Conservation (phyloP, 2,329 filamentous ascomycete species). For the Ambrosiella xylebori region DNA sequence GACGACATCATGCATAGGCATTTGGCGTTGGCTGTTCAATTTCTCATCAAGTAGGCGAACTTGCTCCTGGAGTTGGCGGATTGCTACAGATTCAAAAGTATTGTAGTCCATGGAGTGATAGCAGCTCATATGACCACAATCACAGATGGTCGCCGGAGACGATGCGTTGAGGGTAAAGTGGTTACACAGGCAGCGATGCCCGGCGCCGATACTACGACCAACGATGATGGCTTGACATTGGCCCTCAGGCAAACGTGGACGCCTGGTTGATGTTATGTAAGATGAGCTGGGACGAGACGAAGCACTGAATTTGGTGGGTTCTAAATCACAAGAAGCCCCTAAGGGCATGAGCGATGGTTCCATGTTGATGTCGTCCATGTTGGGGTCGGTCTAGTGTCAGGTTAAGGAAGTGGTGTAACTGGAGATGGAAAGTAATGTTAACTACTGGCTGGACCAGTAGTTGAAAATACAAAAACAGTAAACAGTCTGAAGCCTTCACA, state of each 20-base stretch:
- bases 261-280: constrained; percentile 15
- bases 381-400: not conserved
- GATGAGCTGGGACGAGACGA: constrained; percentile 13
- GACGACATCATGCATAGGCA: constrained; percentile 24
- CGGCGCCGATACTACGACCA: constrained; percentile 34
- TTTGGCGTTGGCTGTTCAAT: constrained; percentile 22
- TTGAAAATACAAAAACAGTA: too few species aligned
- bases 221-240: constrained; percentile 43
- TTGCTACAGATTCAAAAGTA: constrained; percentile 27
- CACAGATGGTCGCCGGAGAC: constrained; percentile 37
- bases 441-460: not conserved
- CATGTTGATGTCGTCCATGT: constrained; percentile 8
- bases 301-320: constrained; percentile 12
- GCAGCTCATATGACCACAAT: constrained; percentile 43
- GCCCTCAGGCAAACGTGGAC: constrained; percentile 31
- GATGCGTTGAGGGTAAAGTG: constrained; percentile 36
- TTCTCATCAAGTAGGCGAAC: constrained; percentile 28
- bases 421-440: not conserved
- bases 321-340: not conserved
- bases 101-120: constrained; percentile 36
- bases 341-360: constrained; percentile 9
- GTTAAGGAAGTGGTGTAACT: not conserved
- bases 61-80: constrained; percentile 31
- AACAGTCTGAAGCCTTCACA: too few species aligned
- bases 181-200: constrained; percentile 41